Conservation (phyloP, 495 filamentous ascomycete species). For the Neurospora sp. region DNA sequence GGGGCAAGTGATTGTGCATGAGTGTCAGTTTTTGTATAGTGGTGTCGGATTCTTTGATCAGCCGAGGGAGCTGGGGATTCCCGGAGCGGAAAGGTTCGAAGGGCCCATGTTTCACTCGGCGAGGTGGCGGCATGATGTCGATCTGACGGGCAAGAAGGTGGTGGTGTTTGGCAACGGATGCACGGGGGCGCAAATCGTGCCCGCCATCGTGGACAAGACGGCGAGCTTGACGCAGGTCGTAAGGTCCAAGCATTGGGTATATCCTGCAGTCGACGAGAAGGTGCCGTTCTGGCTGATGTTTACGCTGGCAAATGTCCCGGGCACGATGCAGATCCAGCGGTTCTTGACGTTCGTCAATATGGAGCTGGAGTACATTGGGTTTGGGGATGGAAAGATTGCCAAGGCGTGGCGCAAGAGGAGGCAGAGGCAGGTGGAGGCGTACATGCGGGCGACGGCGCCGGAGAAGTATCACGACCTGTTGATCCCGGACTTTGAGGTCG, state of each 20-base stretch:
- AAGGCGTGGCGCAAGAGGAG: constrained; percentile 4
- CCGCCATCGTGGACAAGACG: constrained; percentile 17
- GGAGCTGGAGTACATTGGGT: constrained; percentile 19
- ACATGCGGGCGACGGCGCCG: constrained; percentile 29
- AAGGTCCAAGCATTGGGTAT: constrained; percentile 26
- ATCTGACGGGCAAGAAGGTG: constrained; percentile 42
- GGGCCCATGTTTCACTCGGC: constrained; percentile 50
- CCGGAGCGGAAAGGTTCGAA: constrained; percentile 43
- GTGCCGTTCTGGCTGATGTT: constrained; percentile 10
- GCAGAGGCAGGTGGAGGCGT: constrained; percentile 12
- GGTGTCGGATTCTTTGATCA: constrained; percentile 39
- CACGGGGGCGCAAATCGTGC: constrained; percentile 37
- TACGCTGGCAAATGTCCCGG: constrained; percentile 2
- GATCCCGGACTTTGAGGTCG: constrained; percentile 32
- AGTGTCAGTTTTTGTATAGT: constrained; percentile 33
- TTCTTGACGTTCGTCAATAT: constrained; percentile 18
- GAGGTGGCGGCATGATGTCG: constrained; percentile 39
- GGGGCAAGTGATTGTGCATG: constrained; percentile 5
- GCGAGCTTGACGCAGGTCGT: constrained; percentile 25
- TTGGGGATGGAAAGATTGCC: constrained; percentile 3
- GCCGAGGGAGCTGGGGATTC: constrained; percentile 32
- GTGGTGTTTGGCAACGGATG: constrained; percentile 55
- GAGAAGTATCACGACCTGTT: constrained; percentile 31
- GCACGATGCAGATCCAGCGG: constrained; percentile 15
- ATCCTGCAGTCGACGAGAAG: constrained; percentile 23